Evolutionary conservation across 2,329 filamentous ascomycete genomes (phyloP), one percentile per base, ranked within the genome.

Genomic region (Trichocomaceae sp.): DNA sequence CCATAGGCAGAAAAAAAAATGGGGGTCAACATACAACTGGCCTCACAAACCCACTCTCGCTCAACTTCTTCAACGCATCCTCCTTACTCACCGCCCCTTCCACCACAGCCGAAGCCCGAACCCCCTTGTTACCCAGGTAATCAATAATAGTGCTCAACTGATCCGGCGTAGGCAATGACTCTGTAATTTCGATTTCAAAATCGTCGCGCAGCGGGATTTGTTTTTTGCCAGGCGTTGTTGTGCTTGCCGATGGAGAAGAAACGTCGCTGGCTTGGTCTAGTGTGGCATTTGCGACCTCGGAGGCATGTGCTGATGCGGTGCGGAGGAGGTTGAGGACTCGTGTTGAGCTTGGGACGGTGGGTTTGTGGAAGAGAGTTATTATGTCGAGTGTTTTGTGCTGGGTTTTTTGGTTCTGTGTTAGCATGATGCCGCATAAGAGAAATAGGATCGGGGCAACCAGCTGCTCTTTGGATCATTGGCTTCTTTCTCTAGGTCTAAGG

Each of bases 311-410:
- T 23, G 88, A 87, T 31, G 84, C 81, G 73, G 92, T 85, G 76
- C 93, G 95, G 58, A 97, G 82, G 52, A 95, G 75, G 42, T 82
- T 85, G 58, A 86, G 82, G 31, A 87, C 86, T 57, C 86, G 83
- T 50, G 83, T 77, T 3, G 91, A 96, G 60, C 86, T 79, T 20
- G 86, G 82, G 52, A 82, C 81, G 64, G 79, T 81, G 56, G 92
- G 83, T 72, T 88, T 88, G 81, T 96, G 91, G 80, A 97, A 99
- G 78, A 99, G 85, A 58, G 92, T 97, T 69, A 97, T 83, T 62
- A 95, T 88, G 77, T 97, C 91, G 72, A 88, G 81, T 62, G 86
- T 81, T 79, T 90, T 91, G 74, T 79, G 82, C 87, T 90, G 66
- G 44, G 46, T 29, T 29, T 26, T 29, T 29, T 5, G 26, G 3